phyloP scores from a whole-genome alignment of 495 filamentous ascomycete genomes.

The Trichoderma asperelloides region DNA sequence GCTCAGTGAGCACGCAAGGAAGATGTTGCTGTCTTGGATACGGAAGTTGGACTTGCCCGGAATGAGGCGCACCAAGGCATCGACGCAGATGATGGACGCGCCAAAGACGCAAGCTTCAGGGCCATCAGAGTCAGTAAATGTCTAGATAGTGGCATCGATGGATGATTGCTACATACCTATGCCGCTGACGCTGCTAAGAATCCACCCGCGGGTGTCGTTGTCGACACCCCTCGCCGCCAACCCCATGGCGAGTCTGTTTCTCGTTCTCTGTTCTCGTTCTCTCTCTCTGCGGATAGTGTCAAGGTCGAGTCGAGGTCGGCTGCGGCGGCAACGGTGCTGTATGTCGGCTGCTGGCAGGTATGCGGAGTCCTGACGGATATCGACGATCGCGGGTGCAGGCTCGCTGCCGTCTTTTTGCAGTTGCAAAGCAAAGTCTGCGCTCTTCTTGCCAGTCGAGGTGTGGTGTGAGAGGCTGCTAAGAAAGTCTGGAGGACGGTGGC shows the following conservation, averaged over 20 bases:
- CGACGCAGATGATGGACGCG: constrained; percentile 78
- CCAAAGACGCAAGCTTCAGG: constrained; percentile 69
- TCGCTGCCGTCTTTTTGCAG: no score
- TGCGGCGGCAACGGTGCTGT: no score
- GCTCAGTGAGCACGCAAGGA: constrained; percentile 81
- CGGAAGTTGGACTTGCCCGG: constrained; percentile 67
- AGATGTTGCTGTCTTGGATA: constrained; percentile 81
- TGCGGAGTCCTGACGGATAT: no score
- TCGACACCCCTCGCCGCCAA: constrained; percentile 32
- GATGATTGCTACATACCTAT: constrained; percentile 40
- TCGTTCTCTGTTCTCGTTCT: neutral
- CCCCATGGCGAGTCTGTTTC: constrained; percentile 22
- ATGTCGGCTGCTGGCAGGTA: no score
- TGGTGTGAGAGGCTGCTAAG: no score
- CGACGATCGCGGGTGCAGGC: no score
- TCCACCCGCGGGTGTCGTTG: constrained; percentile 90
- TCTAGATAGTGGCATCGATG: neutral
- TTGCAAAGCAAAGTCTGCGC: no score
- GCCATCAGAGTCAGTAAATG: neutral
- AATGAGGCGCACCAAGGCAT: constrained; percentile 61
- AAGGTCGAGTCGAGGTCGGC: no score
- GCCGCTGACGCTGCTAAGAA: constrained; percentile 80
- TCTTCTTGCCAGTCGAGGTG: no score
- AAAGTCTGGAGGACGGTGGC: neutral
- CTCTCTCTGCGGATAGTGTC: neutral